phyloP scores from a whole-genome alignment of 2,329 filamentous ascomycete species.

The Paramyrothecium roridum region DNA sequence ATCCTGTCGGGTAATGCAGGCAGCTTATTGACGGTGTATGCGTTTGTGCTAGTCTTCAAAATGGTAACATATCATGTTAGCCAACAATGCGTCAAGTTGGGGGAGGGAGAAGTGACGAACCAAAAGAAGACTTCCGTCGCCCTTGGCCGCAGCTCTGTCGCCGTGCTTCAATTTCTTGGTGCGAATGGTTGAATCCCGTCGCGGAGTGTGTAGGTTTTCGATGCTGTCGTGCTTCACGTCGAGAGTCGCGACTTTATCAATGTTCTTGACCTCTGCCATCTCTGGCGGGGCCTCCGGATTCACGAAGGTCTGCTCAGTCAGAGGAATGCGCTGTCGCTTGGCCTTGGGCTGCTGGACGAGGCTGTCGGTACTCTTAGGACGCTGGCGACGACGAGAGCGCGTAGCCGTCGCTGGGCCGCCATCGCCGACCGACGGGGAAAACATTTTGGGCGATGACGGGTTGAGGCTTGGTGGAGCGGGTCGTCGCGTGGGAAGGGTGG shows the following conservation, averaged over 20 bases:
- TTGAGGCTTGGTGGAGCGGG: conserved; percentile 8
- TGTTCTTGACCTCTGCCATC: conserved; percentile 53
- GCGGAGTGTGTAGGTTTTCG: conserved; percentile 38
- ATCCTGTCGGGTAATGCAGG: conserved; percentile 78
- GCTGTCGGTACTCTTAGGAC: conserved; percentile 54
- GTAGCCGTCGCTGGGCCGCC: conserved; percentile 54
- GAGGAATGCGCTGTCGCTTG: conserved; percentile 58
- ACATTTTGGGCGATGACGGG: conserved; percentile 42
- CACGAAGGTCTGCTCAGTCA: conserved; percentile 55
- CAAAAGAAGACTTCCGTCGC: conserved; percentile 64
- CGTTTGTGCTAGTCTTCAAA: conserved; percentile 72
- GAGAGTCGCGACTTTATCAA: conserved; percentile 42
- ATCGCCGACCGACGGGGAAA: conserved; percentile 51
- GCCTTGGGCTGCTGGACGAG: conserved; percentile 57
- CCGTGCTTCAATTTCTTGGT: conserved; percentile 61
- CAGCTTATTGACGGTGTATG: conserved; percentile 82
- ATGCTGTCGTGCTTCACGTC: conserved; percentile 44
- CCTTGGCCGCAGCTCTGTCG: conserved; percentile 59
- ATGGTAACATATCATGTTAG: conserved; percentile 16
- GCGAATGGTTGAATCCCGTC: conserved; percentile 56
- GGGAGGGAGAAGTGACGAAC: conserved; percentile 38
- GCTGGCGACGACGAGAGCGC: conserved; percentile 59
- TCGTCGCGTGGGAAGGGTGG: not conserved
- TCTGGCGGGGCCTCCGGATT: conserved; percentile 50
- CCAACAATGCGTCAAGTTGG: conserved; percentile 3